phyloP scores from a whole-genome alignment of 2,329 filamentous ascomycete genomes.

The Xylaria digitata region DNA sequence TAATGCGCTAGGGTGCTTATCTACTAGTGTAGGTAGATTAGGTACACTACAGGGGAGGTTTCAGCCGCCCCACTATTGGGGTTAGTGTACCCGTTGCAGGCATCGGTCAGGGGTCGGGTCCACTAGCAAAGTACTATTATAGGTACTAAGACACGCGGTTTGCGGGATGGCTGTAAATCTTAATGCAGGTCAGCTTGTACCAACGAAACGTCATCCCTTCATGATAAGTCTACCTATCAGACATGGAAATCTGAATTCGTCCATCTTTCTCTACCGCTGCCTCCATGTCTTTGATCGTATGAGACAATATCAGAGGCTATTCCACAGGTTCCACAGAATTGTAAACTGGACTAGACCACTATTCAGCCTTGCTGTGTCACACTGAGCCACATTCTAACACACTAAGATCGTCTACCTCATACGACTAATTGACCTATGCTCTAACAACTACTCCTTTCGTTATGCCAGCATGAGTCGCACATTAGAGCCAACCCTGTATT shows the following conservation, averaged over 20 bases:
- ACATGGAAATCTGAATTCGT: background rate
- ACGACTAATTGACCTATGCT: too few relatives aligned
- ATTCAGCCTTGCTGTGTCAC: background rate
- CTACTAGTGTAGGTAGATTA: background rate
- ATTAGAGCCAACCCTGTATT: conserved; percentile 78
- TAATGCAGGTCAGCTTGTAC: too few relatives aligned
- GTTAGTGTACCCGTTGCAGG: conserved; percentile 14
- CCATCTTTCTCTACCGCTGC: background rate
- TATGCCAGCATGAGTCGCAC: conserved; percentile 73
- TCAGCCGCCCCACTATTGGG: conserved; percentile 24
- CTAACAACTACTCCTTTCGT: too few relatives aligned
- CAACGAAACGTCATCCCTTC: conserved; percentile 23
- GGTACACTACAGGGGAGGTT: conserved; percentile 7
- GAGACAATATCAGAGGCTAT: background rate
- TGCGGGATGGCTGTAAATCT: too few relatives aligned
- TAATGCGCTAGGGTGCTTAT: background rate
- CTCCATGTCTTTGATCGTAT: background rate
- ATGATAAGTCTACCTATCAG: background rate
- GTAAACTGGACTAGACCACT: too few relatives aligned
- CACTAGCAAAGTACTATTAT: conserved; percentile 28
- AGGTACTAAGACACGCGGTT: conserved; percentile 9
- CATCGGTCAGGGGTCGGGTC: conserved; percentile 13
- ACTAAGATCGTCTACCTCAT: background rate
- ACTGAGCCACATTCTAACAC: background rate
- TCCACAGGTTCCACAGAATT: background rate